A percentile compares a stretch with the other conserved stretches of the same genome.
phyloP scores from a whole-genome alignment of 2,329 filamentous ascomycete species.

The Magnaporthales sp. region DNA sequence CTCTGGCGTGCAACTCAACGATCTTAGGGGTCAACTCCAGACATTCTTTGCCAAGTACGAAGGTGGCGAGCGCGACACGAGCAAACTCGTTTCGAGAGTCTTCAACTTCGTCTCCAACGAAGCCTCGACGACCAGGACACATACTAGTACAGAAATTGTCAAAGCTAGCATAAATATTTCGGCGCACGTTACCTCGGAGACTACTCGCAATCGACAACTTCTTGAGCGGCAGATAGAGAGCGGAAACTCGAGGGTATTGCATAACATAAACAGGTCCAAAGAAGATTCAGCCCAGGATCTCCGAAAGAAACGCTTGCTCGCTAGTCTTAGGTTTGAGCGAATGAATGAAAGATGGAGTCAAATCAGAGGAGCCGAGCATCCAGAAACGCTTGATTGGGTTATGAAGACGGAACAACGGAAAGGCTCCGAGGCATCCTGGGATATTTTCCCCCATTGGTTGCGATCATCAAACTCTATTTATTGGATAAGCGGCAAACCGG shows the following conservation, averaged over 20 bases:
- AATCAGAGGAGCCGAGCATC: slow-evolving; percentile 4
- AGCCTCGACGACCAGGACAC: neutral
- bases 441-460: neutral
- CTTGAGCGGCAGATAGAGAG: neutral
- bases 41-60: neutral
- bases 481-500: slow-evolving; percentile 23
- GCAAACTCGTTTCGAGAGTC: neutral
- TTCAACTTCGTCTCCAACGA: neutral
- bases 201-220: neutral
- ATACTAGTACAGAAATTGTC: neutral
- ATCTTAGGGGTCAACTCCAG: neutral
- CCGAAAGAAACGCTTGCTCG: slow-evolving; percentile 5
- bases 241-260: neutral
- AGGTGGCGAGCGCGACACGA: neutral
- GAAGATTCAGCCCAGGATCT: neutral
- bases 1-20: neutral
- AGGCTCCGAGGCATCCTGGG: neutral
- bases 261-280: neutral
- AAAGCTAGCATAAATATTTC: neutral
- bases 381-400: slow-evolving; percentile 2
- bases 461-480: slow-evolving; percentile 9
- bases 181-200: neutral
- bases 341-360: slow-evolving; percentile 12
- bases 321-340: slow-evolving; percentile 8
- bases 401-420: neutral